A percentile compares a stretch with the other conserved stretches of the same genome.
Evolutionary conservation across 2,329 filamentous ascomycete genomes (phyloP).

Genomic region (Colletotrichum eleusines): DNA sequence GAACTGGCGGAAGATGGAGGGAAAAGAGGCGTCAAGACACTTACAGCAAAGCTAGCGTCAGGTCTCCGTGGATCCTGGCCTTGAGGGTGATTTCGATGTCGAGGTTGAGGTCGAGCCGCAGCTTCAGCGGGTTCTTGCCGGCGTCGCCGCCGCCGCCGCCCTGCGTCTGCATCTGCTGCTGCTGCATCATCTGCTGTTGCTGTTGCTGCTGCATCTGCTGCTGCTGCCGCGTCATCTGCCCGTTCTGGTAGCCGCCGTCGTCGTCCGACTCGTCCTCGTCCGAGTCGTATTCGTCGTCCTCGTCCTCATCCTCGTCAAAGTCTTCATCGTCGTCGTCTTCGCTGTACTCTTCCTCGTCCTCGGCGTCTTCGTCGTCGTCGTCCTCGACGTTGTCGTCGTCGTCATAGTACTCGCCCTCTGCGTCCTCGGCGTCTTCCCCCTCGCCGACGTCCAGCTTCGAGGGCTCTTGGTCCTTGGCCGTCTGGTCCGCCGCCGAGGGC

Average conservation of each 20-base stretch:
- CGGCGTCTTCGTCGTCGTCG: conserved; percentile 32
- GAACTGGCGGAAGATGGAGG: neutral
- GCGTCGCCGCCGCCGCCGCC: conserved; percentile 43
- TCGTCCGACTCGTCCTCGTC: conserved; percentile 36
- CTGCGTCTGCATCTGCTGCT: conserved; percentile 46
- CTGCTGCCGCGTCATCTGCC: conserved; percentile 26
- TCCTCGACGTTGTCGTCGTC: conserved; percentile 33
- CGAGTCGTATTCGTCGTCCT: conserved; percentile 43
- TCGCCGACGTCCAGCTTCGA: conserved; percentile 23
- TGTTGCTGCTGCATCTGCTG: conserved; percentile 44
- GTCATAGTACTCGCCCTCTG: conserved; percentile 6
- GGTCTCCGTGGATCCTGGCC: conserved; percentile 86
- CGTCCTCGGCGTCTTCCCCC: conserved; percentile 33
- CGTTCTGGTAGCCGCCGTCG: conserved; percentile 31
- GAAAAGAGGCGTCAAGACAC: conserved; percentile 42
- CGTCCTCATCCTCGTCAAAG: conserved; percentile 42
- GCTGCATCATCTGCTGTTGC: conserved; percentile 46
- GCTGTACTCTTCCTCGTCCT: conserved; percentile 22
- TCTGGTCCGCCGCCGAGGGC: conserved; percentile 37
- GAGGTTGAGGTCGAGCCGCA: conserved; percentile 71
- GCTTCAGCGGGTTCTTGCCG: conserved; percentile 44
- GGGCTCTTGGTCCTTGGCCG: conserved; percentile 31
- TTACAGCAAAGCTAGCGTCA: conserved; percentile 81
- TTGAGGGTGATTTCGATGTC: conserved; percentile 89
- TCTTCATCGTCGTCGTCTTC: conserved; percentile 43